phyloP scores from a whole-genome alignment of 306 rosid species.

The Quercus alba region DNA sequence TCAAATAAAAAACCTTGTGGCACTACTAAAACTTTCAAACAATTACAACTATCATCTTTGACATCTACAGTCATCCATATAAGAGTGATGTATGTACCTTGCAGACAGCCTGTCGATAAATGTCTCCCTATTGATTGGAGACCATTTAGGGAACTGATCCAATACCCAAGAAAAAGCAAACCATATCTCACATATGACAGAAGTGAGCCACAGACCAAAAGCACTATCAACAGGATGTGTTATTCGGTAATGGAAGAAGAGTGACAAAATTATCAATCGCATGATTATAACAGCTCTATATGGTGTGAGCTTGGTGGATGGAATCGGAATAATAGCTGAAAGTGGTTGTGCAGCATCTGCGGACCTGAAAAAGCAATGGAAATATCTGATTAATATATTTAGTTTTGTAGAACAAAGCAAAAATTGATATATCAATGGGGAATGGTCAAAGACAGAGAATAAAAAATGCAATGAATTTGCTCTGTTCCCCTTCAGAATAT shows the following conservation, averaged over 20 bases:
- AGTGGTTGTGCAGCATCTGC: slow-evolving; percentile 60
- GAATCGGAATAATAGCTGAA: slow-evolving; percentile 59
- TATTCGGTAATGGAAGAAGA: slow-evolving; percentile 91
- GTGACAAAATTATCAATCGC: slow-evolving; percentile 72
- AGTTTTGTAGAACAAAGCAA: neutral
- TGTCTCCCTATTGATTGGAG: slow-evolving; percentile 74
- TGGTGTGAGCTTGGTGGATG: slow-evolving; percentile 62
- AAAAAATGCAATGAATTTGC: neutral
- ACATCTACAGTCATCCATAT: neutral
- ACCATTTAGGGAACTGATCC: slow-evolving; percentile 99
- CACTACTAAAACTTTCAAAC: neutral
- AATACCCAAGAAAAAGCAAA: slow-evolving; percentile 94
- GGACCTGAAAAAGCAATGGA: slow-evolving; percentile 48
- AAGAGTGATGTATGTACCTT: slow-evolving; percentile 46
- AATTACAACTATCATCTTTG: neutral
- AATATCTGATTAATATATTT: neutral
- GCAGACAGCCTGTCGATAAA: slow-evolving; percentile 67
- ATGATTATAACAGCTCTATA: slow-evolving; percentile 62
- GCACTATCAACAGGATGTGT: slow-evolving; percentile 96
- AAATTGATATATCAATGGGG: neutral
- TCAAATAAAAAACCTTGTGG: neutral
- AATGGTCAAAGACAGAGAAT: neutral
- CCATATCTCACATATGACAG: slow-evolving; percentile 96
- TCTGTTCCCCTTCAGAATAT: neutral
- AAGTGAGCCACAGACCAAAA: slow-evolving; percentile 92